phyloP scores from a whole-genome alignment of 1,284 basidiomycete species.

The Microbotryum silenes-acaulis region DNA sequence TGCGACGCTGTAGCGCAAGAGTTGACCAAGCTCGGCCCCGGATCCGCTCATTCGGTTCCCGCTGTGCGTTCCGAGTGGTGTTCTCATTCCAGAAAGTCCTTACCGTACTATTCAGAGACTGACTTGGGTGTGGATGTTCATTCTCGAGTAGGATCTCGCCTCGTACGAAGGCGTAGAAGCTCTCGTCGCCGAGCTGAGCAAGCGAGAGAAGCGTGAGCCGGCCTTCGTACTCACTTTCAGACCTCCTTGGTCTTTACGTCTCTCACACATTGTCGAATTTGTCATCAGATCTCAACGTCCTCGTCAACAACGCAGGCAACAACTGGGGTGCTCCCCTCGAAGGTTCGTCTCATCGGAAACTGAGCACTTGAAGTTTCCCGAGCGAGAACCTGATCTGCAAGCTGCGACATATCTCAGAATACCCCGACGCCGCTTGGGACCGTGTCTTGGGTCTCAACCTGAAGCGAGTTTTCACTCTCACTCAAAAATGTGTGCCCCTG shows the following conservation, averaged over 20 bases:
- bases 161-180: conserved; percentile 53
- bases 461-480: conserved; percentile 61
- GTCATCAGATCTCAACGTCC: conserved; percentile 48
- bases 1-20: conserved; percentile 53
- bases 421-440: conserved; percentile 46
- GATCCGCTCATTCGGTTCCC: no score
- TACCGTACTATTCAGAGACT: no score
- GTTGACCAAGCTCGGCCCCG: conserved; percentile 52
- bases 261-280: conserved; percentile 24
- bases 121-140: conserved; percentile 48
- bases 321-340: conserved; percentile 56
- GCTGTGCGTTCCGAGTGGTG: no score
- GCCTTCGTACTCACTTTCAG: not conserved
- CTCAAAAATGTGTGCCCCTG: conserved; percentile 56
- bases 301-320: conserved; percentile 55
- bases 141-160: conserved; percentile 54
- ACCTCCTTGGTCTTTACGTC: conserved; percentile 22
- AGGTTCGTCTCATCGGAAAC: not conserved
- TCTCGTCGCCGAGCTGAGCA: conserved; percentile 50
- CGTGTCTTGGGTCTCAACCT: conserved; percentile 56
- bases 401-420: conserved; percentile 36
- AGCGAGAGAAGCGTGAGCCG: conserved; percentile 47
- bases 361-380: no score
- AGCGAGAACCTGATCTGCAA: conserved; percentile 44
- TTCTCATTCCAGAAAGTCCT: no score